Evolutionary conservation across 2,329 filamentous ascomycete genomes (phyloP), one percentile per base, ranked within the genome.

Genomic region (Alternaria hordeiaustralica): DNA sequence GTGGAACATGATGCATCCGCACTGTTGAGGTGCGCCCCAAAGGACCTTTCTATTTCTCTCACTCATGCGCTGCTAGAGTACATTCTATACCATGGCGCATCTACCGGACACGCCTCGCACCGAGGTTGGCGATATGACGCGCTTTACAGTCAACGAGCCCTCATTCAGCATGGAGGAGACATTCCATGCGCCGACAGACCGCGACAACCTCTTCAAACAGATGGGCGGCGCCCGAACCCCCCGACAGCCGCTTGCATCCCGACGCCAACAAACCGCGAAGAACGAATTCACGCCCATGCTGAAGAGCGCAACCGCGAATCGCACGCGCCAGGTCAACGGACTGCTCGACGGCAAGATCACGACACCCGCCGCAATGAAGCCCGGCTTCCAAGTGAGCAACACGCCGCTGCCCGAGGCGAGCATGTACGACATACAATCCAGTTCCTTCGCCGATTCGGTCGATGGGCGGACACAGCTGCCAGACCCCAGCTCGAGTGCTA

Each of bases 251-350:
- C 86, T 97, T 45, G 87, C 87, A 65, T 55, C 71, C 9, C 67
- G 72, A 70, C 88, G 88, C 73, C 96, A 84, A 63, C 71, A 75
- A 3, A 77, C 76, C 30, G 84, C 83, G 15, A 86, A 84, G 67
- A 90, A 89, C 71, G 96, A 99, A 75, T 99, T 99, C 79, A 99
- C 96, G 0, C 96, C 96, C 0, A 84, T 99, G 71, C 88, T 99
- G 77, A 97, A 97, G 80, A 90, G 88, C 71, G 85, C 93, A 84
- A 85, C 94, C 85, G 84, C 93, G 84, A 86, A 92, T 84, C 83
- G 90, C 84, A 80, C 70, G 58, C 74, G 69, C 66, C 76, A 77
- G 78, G 65, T 74, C 73, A 79, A 81, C 44, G 80, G 81, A 55
- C 68, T 78, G 21, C 64, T 76, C 20, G 80, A 82, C 33, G 75